Percentiles rank a stretch among this genome's conserved stretches.
These are phyloP conservation scores for Citrullus mucosospermus DNA, from an alignment of 306 rosid genomes.

Conservation along the genomic window DNA sequence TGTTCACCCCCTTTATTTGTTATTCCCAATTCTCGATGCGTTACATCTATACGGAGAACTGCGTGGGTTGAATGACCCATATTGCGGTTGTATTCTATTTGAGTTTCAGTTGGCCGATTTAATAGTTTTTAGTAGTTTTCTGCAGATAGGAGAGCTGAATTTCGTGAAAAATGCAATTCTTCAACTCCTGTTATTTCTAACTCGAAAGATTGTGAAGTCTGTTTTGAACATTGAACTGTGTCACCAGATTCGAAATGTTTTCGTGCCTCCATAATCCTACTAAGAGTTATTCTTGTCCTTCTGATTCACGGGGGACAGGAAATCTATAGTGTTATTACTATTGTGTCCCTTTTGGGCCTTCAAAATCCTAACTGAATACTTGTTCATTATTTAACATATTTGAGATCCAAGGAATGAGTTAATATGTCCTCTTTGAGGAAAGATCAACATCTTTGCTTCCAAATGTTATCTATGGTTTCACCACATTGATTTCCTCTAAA, in stretches of 20 bases:
- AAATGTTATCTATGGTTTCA: background rate
- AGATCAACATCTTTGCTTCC: background rate
- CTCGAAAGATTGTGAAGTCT: background rate
- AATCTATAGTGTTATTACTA: background rate
- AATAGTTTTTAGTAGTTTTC: background rate
- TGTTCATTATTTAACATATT: background rate
- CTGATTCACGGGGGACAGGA: constrained; percentile 33
- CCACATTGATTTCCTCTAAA: background rate
- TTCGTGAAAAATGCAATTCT: background rate
- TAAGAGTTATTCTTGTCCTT: constrained; percentile 12
- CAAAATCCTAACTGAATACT: background rate
- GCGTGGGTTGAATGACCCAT: background rate
- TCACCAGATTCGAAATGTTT: background rate
- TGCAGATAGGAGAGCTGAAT: background rate
- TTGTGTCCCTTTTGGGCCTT: no score
- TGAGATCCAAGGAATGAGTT: background rate
- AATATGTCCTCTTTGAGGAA: background rate
- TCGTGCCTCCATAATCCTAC: constrained; percentile 35
- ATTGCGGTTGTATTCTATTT: background rate
- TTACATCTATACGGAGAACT: background rate
- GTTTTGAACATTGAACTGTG: background rate
- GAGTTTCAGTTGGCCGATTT: background rate
- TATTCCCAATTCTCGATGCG: background rate
- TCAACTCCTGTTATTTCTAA: background rate
- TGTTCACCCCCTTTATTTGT: background rate